These are phyloP conservation scores for Ophiocordyceps camponoti-saundersi DNA, from an alignment of 2,329 filamentous ascomycete species.

Conservation along the genomic window DNA sequence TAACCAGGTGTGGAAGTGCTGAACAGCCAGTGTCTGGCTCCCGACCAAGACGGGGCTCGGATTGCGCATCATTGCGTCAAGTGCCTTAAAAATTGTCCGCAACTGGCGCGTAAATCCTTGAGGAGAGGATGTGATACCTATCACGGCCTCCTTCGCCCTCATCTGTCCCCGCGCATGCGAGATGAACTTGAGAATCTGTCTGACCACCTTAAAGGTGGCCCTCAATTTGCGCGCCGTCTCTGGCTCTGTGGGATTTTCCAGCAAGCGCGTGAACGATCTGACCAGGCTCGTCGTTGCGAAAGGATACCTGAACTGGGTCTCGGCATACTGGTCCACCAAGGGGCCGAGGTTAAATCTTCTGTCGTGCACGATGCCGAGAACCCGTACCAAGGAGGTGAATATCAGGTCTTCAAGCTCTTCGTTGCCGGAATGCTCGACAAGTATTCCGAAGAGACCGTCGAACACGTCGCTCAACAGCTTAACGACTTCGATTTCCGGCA, in stretches of 20 bases:
- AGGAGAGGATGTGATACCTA: conserved; percentile 63
- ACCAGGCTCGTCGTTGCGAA: conserved; percentile 81
- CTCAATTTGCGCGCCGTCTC: conserved; percentile 72
- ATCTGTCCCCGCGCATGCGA: conserved; percentile 77
- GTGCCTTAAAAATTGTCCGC: conserved; percentile 71
- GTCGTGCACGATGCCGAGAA: conserved; percentile 87
- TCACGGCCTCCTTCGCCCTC: conserved; percentile 71
- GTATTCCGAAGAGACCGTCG: conserved; percentile 75
- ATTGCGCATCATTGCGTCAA: conserved; percentile 83
- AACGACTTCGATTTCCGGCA: conserved; percentile 93
- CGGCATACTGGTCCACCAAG: conserved; percentile 80
- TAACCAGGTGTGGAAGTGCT: conserved; percentile 96
- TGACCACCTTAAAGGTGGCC: conserved; percentile 86
- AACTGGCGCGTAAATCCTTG: conserved; percentile 67
- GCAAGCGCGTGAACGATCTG: conserved; percentile 66
- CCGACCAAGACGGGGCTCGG: conserved; percentile 72
- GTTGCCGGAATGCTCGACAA: conserved; percentile 80
- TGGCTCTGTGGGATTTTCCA: conserved; percentile 68
- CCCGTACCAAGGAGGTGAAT: conserved; percentile 76
- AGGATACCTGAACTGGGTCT: conserved; percentile 79
- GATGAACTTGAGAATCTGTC: conserved; percentile 87
- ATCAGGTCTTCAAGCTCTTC: conserved; percentile 87
- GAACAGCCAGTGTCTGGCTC: conserved; percentile 85
- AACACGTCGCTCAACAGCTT: conserved; percentile 84
- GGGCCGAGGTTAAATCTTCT: conserved; percentile 82